Evolutionary conservation across 2,329 filamentous ascomycete species (phyloP).

Genomic region (Bimuria novae-zelandiae): DNA sequence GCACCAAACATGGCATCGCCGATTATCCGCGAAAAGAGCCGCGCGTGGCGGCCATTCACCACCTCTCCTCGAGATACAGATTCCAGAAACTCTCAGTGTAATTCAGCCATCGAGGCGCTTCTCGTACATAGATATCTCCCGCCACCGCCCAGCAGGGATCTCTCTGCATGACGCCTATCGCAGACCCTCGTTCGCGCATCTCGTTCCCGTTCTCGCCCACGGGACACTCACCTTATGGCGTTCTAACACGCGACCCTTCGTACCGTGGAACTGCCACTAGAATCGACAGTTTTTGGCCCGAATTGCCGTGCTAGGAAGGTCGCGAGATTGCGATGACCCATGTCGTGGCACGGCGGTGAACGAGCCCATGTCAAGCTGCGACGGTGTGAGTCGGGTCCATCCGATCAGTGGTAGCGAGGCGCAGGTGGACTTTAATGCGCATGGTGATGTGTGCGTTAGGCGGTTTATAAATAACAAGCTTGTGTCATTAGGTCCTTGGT

Average conservation of each 20-base stretch:
- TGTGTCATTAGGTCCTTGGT: neutral
- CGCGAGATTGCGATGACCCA: constrained; percentile 7
- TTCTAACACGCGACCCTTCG: constrained; percentile 11
- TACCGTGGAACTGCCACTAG: constrained; percentile 28
- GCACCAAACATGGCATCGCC: no score
- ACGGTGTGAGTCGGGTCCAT: neutral
- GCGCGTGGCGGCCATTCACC: no score
- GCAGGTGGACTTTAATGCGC: constrained; percentile 14
- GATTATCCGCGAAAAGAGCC: no score
- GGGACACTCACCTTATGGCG: constrained; percentile 5
- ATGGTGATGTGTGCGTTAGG: constrained; percentile 2
- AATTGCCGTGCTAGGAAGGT: constrained; percentile 19
- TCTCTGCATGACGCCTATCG: neutral
- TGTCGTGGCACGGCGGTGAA: neutral
- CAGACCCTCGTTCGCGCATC: neutral
- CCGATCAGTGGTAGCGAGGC: constrained; percentile 8
- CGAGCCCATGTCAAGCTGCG: constrained; percentile 6
- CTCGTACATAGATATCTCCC: neutral
- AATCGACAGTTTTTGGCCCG: constrained; percentile 19
- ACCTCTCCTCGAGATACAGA: no score
- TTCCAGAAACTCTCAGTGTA: no score
- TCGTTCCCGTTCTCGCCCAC: constrained; percentile 3
- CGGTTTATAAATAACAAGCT: constrained; percentile 5
- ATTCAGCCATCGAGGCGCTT: neutral
- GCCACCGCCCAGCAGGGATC: neutral